Evolutionary conservation across 495 filamentous ascomycete genomes (phyloP).

Genomic region (Podospora pseudopauciseta): DNA sequence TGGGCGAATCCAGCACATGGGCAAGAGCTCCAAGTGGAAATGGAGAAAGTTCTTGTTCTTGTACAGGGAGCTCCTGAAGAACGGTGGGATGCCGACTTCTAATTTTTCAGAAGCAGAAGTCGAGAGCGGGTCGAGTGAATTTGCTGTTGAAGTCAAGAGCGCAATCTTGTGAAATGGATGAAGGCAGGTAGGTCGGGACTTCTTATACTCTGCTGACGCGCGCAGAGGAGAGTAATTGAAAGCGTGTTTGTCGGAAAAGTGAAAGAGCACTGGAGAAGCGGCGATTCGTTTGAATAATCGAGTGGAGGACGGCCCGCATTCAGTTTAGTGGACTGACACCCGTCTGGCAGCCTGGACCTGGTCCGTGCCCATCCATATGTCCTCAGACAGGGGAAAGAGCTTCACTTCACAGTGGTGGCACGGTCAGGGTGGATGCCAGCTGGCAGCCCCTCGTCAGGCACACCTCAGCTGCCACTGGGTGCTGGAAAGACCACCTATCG

Average conservation of each 20-base stretch:
- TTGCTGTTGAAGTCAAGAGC: not conserved
- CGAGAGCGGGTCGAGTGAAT: not conserved
- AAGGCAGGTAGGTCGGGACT: not conserved
- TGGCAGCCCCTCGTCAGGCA: conserved; percentile 26
- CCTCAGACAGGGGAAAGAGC: not conserved
- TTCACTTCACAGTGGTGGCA: not conserved
- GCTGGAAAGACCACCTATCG: conserved; percentile 30
- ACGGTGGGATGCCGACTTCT: not conserved
- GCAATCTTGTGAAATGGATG: not conserved
- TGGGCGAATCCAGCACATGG: not conserved
- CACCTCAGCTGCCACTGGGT: not conserved
- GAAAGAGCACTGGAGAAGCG: not conserved
- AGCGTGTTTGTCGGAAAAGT: not conserved
- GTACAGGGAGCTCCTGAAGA: not conserved
- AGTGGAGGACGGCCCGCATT: not conserved
- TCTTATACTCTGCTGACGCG: not conserved
- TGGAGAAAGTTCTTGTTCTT: not conserved
- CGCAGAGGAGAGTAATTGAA: not conserved
- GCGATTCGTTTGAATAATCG: not conserved
- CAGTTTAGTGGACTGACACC: not conserved
- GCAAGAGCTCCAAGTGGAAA: not conserved
- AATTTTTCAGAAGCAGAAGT: not conserved
- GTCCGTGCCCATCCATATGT: not conserved
- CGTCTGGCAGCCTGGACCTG: not conserved
- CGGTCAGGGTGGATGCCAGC: conserved; percentile 18